These are phyloP conservation scores for Boletus insuetus DNA, from an alignment of 768 basidiomycete genomes.

Conservation along the genomic window DNA sequence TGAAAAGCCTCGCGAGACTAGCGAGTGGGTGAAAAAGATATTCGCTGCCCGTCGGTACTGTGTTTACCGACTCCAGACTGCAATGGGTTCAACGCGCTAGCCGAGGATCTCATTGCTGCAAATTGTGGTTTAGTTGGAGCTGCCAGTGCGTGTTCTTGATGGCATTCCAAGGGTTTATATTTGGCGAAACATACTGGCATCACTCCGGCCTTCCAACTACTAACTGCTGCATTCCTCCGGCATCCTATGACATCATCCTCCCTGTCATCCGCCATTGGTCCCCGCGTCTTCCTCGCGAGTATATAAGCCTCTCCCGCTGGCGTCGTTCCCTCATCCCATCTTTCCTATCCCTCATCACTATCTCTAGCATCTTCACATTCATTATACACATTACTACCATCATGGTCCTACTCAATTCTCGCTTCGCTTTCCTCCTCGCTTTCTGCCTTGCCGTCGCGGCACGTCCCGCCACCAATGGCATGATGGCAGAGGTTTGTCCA, in stretches of 20 bases:
- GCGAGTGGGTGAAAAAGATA: too few relatives aligned
- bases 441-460: slow-evolving; percentile 25
- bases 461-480: slow-evolving; percentile 7
- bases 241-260: slow-evolving; percentile 15
- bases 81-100: too few relatives aligned
- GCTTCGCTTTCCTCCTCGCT: slow-evolving; percentile 29
- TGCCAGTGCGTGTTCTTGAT: not conserved
- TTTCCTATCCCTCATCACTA: slow-evolving; percentile 13
- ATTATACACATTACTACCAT: slow-evolving; percentile 26
- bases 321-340: slow-evolving; percentile 1
- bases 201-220: not conserved
- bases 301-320: slow-evolving; percentile 17
- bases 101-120: too few relatives aligned
- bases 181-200: not conserved
- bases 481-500: slow-evolving; percentile 10
- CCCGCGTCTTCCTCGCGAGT: slow-evolving; percentile 3
- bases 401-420: slow-evolving; percentile 30
- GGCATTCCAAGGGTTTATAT: slow-evolving; percentile 2
- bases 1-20: too few relatives aligned
- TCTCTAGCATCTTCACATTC: slow-evolving; percentile 21
- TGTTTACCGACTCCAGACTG: too few relatives aligned
- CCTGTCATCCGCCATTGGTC: slow-evolving; percentile 15
- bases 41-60: too few relatives aligned
- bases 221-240: slow-evolving; percentile 1
- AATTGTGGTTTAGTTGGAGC: too few relatives aligned